A percentile compares a stretch with the other conserved stretches of the same genome.
These are phyloP conservation scores for Medicago ruthenica DNA, from an alignment of 306 rosid species.

Conservation along the genomic window DNA sequence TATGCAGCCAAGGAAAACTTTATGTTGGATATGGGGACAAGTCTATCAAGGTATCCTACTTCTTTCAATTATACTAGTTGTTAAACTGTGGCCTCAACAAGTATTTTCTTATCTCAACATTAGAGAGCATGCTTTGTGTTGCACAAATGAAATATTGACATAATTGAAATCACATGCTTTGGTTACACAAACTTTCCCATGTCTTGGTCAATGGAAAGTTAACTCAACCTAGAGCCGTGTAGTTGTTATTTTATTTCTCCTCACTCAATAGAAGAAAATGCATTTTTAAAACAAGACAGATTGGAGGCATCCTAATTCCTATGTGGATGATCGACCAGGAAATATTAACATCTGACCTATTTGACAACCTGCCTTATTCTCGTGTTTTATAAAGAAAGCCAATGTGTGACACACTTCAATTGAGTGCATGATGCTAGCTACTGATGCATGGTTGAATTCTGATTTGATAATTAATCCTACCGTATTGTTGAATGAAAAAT, in stretches of 20 bases:
- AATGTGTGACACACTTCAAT: no score
- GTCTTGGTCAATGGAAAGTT: constrained; percentile 16
- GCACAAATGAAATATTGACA: constrained; percentile 27
- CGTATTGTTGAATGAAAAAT: no score
- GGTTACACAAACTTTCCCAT: constrained; percentile 19
- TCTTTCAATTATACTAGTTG: constrained; percentile 23
- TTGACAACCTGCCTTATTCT: constrained; percentile 5
- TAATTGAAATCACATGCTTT: constrained; percentile 5
- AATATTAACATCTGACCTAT: constrained; percentile 2
- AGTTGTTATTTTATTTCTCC: background rate
- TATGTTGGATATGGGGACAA: constrained; percentile 77
- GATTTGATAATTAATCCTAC: no score
- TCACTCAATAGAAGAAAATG: background rate
- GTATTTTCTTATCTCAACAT: constrained; percentile 6
- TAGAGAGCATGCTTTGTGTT: constrained; percentile 35
- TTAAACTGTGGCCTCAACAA: constrained; percentile 1
- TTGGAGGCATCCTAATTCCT: constrained; percentile 20
- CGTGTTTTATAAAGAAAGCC: no score
- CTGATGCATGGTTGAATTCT: no score
- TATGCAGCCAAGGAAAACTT: constrained; percentile 78
- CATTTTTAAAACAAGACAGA: constrained; percentile 19
- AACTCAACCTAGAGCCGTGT: constrained; percentile 6
- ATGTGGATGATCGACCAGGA: background rate
- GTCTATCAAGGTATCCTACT: constrained; percentile 64
- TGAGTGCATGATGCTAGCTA: no score